Conservation (phyloP, 2,329 filamentous ascomycete genomes). For the Pseudogymnoascus sp. region DNA sequence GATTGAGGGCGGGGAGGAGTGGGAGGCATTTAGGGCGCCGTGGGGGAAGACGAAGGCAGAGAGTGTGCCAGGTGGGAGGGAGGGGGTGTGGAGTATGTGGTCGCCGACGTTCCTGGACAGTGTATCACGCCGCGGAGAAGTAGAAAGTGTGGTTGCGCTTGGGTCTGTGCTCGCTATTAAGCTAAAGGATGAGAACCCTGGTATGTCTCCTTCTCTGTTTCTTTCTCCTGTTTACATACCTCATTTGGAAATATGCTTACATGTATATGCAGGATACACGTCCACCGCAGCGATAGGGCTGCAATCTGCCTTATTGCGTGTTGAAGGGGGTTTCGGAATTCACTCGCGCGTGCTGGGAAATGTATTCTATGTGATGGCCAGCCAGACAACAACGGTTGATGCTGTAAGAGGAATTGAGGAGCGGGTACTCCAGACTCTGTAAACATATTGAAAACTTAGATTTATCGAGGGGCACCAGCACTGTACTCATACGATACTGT, state of each 20-base stretch:
- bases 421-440: neutral
- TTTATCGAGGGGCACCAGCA: neutral
- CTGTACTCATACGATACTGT: neutral
- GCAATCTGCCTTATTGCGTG: constrained; percentile 30
- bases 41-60: constrained; percentile 31
- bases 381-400: constrained; percentile 32
- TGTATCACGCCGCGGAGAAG: constrained; percentile 46
- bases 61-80: neutral
- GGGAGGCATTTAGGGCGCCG: constrained; percentile 45
- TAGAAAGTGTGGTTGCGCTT: constrained; percentile 62
- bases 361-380: constrained; percentile 50
- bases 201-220: constrained; percentile 11
- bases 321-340: constrained; percentile 31
- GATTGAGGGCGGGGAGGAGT: constrained; percentile 48
- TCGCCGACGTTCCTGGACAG: constrained; percentile 47
- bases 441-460: neutral
- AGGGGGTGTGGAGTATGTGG: constrained; percentile 62
- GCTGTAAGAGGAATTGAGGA: neutral
- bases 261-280: constrained; percentile 18
- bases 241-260: neutral
- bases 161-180: constrained; percentile 66
- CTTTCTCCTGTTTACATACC: neutral
- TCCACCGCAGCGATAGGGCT: constrained; percentile 33
- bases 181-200: constrained; percentile 33
- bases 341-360: constrained; percentile 49